phyloP scores from a whole-genome alignment of 129 eudicot species.

The Centella asiatica region DNA sequence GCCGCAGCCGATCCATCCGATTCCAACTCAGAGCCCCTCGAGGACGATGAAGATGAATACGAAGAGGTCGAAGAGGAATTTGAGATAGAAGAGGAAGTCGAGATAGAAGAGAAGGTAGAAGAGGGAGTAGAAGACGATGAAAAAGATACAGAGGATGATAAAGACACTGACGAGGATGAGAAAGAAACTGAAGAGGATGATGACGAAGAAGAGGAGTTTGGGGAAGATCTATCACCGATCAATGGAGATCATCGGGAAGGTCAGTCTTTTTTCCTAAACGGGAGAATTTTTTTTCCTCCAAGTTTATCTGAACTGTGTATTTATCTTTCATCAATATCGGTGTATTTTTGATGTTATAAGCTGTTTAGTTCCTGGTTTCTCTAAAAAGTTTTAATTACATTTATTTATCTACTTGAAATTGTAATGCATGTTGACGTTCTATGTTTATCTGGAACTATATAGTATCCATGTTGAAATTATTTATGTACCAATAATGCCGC shows the following conservation, averaged over 20 bases:
- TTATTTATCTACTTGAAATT: background rate
- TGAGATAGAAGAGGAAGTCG: conserved; percentile 38
- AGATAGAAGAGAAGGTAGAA: conserved; percentile 40
- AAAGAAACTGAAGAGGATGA: conserved; percentile 11
- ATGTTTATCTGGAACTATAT: too few species aligned
- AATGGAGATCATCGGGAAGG: conserved; percentile 19
- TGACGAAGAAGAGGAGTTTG: conserved; percentile 15
- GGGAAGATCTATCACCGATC: conserved; percentile 27
- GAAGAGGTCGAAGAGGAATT: too few species aligned
- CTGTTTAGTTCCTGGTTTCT: background rate
- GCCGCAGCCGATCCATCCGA: conserved; percentile 21
- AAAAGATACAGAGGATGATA: conserved; percentile 20
- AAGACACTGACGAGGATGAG: conserved; percentile 18
- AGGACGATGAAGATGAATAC: conserved; percentile 41
- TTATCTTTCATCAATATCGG: too few species aligned
- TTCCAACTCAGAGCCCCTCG: conserved; percentile 11
- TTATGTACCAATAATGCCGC: too few species aligned
- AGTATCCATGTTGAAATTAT: too few species aligned
- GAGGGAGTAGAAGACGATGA: conserved; percentile 40
- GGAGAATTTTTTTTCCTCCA: background rate
- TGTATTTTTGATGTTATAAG: background rate
- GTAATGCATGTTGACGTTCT: background rate
- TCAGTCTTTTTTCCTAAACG: background rate
- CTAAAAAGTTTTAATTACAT: too few species aligned
- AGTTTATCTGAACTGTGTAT: background rate